Conservation (phyloP, 179 eudicot genomes). For the Silene vulgaris region DNA sequence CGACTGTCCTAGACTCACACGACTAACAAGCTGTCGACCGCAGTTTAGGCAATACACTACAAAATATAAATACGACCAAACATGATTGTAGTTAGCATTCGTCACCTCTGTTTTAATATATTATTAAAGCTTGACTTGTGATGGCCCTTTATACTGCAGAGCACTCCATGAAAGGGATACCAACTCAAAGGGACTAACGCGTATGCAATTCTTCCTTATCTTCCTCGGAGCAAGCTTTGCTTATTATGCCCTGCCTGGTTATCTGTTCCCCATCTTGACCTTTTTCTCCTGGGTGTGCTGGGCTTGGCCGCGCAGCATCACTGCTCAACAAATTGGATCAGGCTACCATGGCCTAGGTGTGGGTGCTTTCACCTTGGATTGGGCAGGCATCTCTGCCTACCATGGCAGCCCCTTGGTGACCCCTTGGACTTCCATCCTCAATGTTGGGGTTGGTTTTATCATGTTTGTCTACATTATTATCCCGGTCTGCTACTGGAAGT, state of each 20-base stretch:
- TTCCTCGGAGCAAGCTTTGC: constrained; percentile 66
- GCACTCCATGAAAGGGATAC: constrained; percentile 87
- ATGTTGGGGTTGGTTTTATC: constrained; percentile 80
- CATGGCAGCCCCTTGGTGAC: constrained; percentile 90
- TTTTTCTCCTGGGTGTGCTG: constrained; percentile 99
- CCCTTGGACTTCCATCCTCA: constrained; percentile 80
- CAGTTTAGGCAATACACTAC: neutral
- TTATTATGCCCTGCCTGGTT: constrained; percentile 86
- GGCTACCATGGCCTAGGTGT: constrained; percentile 89
- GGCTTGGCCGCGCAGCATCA: constrained; percentile 83
- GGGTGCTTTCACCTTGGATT: constrained; percentile 96
- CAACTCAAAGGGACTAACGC: constrained; percentile 59
- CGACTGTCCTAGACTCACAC: neutral
- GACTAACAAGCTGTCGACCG: neutral
- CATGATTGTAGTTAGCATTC: neutral
- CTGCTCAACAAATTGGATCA: constrained; percentile 92
- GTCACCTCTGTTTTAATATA: neutral
- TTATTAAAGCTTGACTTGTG: neutral
- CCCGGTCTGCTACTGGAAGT: constrained; percentile 93
- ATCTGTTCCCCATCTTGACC: constrained; percentile 75
- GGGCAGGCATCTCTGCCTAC: constrained; percentile 97
- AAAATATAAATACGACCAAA: neutral
- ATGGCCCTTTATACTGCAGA: constrained; percentile 39
- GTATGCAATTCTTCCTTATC: constrained; percentile 82
- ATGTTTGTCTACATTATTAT: constrained; percentile 86